phyloP scores from a whole-genome alignment of 768 basidiomycete genomes.

The Scleroderma bovista region DNA sequence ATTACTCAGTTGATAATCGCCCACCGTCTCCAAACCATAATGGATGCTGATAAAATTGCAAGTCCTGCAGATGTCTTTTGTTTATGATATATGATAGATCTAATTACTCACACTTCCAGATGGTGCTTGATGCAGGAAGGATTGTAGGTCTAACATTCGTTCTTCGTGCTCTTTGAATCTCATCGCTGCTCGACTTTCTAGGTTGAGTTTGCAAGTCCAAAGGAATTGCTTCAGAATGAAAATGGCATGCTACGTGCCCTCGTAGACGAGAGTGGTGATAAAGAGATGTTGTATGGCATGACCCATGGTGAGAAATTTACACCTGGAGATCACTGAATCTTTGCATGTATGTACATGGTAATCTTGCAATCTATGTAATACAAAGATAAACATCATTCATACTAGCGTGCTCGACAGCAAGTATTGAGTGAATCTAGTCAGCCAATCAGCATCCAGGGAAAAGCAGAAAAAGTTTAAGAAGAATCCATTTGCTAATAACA shows the following conservation, averaged over 20 bases:
- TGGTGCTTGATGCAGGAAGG: slow-evolving; percentile 39
- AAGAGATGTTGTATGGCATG: slow-evolving; percentile 42
- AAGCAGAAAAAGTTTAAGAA: no score
- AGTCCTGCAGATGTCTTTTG: not conserved
- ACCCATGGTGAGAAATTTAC: not conserved
- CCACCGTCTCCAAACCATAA: slow-evolving; percentile 52
- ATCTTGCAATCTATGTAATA: not conserved
- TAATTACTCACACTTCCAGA: slow-evolving; percentile 21
- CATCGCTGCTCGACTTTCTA: slow-evolving; percentile 13
- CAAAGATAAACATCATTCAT: no score
- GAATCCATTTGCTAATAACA: no score
- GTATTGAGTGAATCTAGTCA: no score
- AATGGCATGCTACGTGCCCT: slow-evolving; percentile 47
- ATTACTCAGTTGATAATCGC: slow-evolving; percentile 55
- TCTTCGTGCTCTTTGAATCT: not conserved
- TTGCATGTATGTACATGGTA: not conserved
- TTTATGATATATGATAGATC: not conserved
- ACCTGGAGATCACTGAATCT: not conserved
- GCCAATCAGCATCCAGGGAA: no score
- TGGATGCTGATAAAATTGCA: slow-evolving; percentile 58
- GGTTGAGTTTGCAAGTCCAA: slow-evolving; percentile 51
- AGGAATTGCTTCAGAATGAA: slow-evolving; percentile 44
- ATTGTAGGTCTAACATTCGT: slow-evolving; percentile 27
- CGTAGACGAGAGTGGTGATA: slow-evolving; percentile 55
- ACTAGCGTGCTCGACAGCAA: not conserved